These are phyloP conservation scores for Grosmannia serpens DNA, from an alignment of 2,329 filamentous ascomycete genomes.

Conservation along the genomic window DNA sequence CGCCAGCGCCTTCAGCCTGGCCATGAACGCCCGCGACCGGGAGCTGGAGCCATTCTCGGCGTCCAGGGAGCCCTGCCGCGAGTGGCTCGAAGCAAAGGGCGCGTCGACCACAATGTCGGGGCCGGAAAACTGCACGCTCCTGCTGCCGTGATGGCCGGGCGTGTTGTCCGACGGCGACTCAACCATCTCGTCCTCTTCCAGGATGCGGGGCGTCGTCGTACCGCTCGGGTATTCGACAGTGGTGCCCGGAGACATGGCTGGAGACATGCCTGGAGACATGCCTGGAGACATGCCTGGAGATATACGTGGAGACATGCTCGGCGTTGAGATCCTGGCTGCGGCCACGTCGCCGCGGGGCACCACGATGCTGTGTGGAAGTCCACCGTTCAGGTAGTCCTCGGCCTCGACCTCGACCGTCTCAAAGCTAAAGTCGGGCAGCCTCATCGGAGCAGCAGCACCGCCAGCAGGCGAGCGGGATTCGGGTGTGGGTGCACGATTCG, in stretches of 20 bases:
- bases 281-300: background rate
- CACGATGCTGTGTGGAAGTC: constrained; percentile 18
- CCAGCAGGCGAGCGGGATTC: background rate
- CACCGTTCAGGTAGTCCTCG: constrained; percentile 27
- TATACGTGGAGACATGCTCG: background rate
- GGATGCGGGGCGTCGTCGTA: background rate
- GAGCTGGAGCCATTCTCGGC: constrained; percentile 46
- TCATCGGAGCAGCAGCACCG: background rate
- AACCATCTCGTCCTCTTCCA: background rate
- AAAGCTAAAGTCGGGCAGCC: background rate
- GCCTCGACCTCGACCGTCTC: too few relatives aligned
- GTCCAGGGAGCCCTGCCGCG: constrained; percentile 52
- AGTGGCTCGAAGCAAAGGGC: constrained; percentile 21
- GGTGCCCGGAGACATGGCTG: background rate
- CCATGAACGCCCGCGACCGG: constrained; percentile 59
- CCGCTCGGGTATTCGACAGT: background rate
- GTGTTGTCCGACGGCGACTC: constrained; percentile 9
- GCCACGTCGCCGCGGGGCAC: background rate
- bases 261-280: background rate
- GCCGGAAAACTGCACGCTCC: constrained; percentile 67
- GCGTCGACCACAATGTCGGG: constrained; percentile 37
- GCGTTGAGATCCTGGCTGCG: background rate
- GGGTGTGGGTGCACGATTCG: background rate
- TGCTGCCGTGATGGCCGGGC: constrained; percentile 25
- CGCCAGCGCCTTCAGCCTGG: constrained; percentile 65